These are phyloP conservation scores for Rhodomyrtus psidioides DNA, from an alignment of 441 rosid genomes.

Conservation along the genomic window DNA sequence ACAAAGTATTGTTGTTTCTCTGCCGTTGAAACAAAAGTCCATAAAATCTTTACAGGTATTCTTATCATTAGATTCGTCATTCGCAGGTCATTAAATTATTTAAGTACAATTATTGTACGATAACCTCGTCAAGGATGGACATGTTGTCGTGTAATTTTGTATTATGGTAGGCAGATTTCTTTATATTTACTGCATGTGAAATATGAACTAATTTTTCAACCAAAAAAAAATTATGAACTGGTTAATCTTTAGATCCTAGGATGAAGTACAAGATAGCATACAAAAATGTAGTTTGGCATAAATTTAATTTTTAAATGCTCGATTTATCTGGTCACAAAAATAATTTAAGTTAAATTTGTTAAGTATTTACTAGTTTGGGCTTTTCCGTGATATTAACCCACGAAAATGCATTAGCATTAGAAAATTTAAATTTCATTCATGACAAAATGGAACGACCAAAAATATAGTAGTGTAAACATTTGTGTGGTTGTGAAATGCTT, in stretches of 20 bases:
- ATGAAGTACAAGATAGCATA: not conserved
- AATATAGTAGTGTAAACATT: not conserved
- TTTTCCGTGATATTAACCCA: no score
- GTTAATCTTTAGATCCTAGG: not conserved
- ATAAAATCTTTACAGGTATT: not conserved
- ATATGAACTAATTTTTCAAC: not conserved
- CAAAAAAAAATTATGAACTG: not conserved
- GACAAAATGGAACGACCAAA: not conserved
- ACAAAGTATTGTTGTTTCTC: not conserved
- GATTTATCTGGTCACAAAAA: no score
- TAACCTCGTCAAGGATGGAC: not conserved
- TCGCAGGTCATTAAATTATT: not conserved
- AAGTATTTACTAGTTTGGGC: no score
- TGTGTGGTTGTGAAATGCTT: not conserved
- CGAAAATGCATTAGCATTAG: not conserved
- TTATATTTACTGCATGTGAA: not conserved
- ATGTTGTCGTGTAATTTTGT: not conserved
- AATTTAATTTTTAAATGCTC: no score
- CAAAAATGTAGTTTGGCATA: not conserved
- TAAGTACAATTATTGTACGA: not conserved
- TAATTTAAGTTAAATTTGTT: no score
- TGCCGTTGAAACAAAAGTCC: not conserved
- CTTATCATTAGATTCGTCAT: not conserved
- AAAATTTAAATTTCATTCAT: not conserved
- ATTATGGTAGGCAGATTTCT: not conserved